phyloP scores from a whole-genome alignment of 768 basidiomycete genomes.

The Heimioporus sp. region DNA sequence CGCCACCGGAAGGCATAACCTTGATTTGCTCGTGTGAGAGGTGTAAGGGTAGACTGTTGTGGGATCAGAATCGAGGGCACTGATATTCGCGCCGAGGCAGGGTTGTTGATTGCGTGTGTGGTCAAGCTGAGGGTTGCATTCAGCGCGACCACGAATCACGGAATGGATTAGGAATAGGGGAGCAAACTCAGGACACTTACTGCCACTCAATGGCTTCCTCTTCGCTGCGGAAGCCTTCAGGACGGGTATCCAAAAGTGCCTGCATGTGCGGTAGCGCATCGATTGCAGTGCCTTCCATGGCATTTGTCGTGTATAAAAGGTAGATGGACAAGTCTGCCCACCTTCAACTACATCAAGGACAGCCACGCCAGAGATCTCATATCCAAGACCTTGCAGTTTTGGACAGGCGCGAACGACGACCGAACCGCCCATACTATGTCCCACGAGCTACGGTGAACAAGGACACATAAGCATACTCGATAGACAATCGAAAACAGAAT shows the following conservation, averaged over 20 bases:
- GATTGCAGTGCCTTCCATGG: slow-evolving; percentile 72
- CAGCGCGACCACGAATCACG: too few relatives aligned
- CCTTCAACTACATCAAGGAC: slow-evolving; percentile 93
- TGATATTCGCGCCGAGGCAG: slow-evolving; percentile 81
- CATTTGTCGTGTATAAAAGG: not conserved
- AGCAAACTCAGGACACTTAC: slow-evolving; percentile 47
- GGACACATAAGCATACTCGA: not conserved
- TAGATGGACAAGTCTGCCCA: slow-evolving; percentile 22
- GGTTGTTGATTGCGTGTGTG: slow-evolving; percentile 81
- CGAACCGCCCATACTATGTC: slow-evolving; percentile 97
- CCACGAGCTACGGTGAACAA: slow-evolving; percentile 60
- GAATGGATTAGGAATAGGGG: not conserved
- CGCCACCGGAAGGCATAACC: slow-evolving; percentile 63
- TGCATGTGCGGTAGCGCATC: slow-evolving; percentile 95
- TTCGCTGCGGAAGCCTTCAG: slow-evolving; percentile 77
- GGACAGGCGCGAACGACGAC: slow-evolving; percentile 76
- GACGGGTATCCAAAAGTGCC: slow-evolving; percentile 78
- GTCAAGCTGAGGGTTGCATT: slow-evolving; percentile 48
- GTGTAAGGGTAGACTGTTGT: slow-evolving; percentile 34
- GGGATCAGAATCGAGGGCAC: slow-evolving; percentile 75
- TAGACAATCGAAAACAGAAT: not conserved
- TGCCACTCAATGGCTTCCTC: slow-evolving; percentile 96
- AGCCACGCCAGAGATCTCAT: slow-evolving; percentile 70
- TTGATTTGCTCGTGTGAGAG: slow-evolving; percentile 26
- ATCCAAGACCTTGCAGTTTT: slow-evolving; percentile 61